Percentiles rank a stretch among this genome's conserved stretches.
Conservation (phyloP, 371 early-diverging fungal genomes). For the Mucor plumbeus region DNA sequence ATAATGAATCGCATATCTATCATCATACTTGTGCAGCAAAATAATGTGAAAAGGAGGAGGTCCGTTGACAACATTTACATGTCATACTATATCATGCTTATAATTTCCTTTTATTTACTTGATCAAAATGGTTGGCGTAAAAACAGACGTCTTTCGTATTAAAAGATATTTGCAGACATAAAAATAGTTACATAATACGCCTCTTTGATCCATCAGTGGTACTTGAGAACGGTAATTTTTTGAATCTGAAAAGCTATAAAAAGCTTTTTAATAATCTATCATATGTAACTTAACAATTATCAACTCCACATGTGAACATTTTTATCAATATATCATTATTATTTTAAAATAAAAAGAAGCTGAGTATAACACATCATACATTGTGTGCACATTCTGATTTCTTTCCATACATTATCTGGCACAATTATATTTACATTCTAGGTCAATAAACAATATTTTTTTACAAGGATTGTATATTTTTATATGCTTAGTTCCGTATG, state of each 20-base stretch:
- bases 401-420: not conserved
- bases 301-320: not conserved
- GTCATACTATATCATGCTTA: not conserved
- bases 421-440: not conserved
- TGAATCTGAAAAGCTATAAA: not conserved
- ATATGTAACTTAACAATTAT: not conserved
- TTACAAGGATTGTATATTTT: too few species aligned
- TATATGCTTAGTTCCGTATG: not conserved
- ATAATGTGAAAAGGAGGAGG: not conserved
- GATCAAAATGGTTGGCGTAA: not conserved
- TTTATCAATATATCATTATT: not conserved
- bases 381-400: not conserved
- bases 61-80: not conserved
- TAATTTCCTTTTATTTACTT: not conserved
- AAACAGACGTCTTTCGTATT: not conserved
- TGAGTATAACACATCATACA: not conserved
- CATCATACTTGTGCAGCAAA: not conserved
- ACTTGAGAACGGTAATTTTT: slow-evolving; percentile 1
- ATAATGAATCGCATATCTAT: not conserved
- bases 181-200: not conserved
- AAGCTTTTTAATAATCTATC: not conserved
- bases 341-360: not conserved
- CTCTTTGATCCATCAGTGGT: not conserved
- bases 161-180: not conserved
- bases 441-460: too few species aligned